Conservation (phyloP, 2,329 filamentous ascomycete genomes). For the Tricladium varicosporioides region DNA sequence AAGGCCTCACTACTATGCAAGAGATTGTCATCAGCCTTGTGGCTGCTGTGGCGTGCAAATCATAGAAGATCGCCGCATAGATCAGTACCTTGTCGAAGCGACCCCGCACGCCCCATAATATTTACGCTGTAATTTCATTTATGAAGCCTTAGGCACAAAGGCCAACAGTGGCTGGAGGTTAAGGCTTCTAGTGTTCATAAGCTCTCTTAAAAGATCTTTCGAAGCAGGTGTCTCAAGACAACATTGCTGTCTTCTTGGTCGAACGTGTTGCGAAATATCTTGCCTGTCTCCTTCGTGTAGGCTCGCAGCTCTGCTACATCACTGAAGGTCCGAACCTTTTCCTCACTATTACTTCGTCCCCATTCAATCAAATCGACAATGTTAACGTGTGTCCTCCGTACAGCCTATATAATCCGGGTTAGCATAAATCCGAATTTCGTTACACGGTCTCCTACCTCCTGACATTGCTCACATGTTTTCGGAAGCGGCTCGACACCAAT, state of each 20-base stretch:
- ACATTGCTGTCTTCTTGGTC: conserved; percentile 22
- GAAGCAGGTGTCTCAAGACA: conserved; percentile 25
- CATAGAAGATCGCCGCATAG: conserved; percentile 4
- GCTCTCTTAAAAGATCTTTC: conserved; percentile 22
- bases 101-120: neutral
- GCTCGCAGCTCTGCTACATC: conserved; percentile 19
- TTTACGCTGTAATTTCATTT: conserved; percentile 10
- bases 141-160: conserved; percentile 2
- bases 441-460: conserved; percentile 19
- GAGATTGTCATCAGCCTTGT: conserved; percentile 6
- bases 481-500: conserved; percentile 26
- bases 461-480: conserved; percentile 20
- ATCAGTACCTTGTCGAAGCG: conserved; percentile 4
- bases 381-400: conserved; percentile 24
- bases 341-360: conserved; percentile 23
- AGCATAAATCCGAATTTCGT: conserved; percentile 20
- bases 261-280: conserved; percentile 24
- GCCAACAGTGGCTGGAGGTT: too few relatives aligned
- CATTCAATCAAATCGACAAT: conserved; percentile 27
- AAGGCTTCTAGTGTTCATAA: conserved; percentile 7
- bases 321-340: conserved; percentile 23
- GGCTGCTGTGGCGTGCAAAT: conserved; percentile 3
- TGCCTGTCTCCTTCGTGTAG: conserved; percentile 22
- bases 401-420: conserved; percentile 16
- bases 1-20: neutral